A percentile compares a stretch with the other conserved stretches of the same genome.
phyloP scores from a whole-genome alignment of 345 rosid species.

The Brassica incana region DNA sequence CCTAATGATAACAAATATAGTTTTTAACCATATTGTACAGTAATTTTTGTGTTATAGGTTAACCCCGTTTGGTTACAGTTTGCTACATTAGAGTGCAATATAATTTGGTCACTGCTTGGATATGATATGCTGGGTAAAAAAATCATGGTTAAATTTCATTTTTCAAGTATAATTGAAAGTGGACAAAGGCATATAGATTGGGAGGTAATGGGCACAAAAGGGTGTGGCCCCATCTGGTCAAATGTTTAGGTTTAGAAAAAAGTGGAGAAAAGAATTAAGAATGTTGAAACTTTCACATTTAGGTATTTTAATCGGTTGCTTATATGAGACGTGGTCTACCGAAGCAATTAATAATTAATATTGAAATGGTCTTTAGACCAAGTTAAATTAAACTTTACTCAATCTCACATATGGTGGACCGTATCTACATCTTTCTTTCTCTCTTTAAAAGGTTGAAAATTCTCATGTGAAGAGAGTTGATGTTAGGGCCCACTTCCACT shows the following conservation, averaged over 20 bases:
- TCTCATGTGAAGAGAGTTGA: constrained; percentile 41
- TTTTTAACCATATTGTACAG: neutral
- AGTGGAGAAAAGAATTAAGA: neutral
- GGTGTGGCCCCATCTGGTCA: constrained; percentile 25
- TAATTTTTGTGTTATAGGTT: neutral
- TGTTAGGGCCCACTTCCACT: constrained; percentile 29
- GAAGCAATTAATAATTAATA: neutral
- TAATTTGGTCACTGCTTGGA: neutral
- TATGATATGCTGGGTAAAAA: neutral
- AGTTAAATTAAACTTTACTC: constrained; percentile 36
- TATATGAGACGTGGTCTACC: constrained; percentile 17
- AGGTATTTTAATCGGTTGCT: too few species aligned
- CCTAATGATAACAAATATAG: neutral
- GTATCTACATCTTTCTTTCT: constrained; percentile 13
- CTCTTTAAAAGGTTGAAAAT: constrained; percentile 38
- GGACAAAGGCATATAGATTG: constrained; percentile 5
- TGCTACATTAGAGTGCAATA: neutral
- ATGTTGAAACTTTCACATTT: constrained; percentile 4
- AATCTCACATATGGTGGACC: constrained; percentile 1
- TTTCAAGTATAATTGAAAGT: constrained; percentile 7
- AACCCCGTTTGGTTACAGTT: neutral
- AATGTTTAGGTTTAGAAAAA: constrained; percentile 10
- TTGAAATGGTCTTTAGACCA: constrained; percentile 19
- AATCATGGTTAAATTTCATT: neutral
- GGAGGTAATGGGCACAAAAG: constrained; percentile 5